Percentiles rank a stretch among this genome's conserved stretches.
Conservation (phyloP, 2,329 filamentous ascomycete genomes). For the Dichotomopilus funicola region DNA sequence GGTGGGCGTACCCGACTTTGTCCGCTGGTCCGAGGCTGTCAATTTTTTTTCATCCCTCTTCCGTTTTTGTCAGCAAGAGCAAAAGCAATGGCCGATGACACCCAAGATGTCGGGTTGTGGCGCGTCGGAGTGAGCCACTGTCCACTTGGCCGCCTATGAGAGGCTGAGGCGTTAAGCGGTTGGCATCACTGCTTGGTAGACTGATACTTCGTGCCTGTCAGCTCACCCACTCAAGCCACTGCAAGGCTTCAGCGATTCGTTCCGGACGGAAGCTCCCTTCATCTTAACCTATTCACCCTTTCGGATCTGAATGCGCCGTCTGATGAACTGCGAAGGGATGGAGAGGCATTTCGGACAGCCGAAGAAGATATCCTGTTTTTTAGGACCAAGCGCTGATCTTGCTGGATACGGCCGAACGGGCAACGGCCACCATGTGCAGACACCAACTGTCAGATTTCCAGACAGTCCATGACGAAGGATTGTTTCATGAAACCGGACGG, state of each 20-base stretch:
- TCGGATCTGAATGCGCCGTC: not conserved
- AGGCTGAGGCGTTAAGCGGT: slow-evolving; percentile 17
- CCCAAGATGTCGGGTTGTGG: slow-evolving; percentile 13
- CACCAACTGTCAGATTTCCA: not conserved
- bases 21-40: not conserved
- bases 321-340: not conserved
- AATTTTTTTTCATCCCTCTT: not conserved
- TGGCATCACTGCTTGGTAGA: not conserved
- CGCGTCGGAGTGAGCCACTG: slow-evolving; percentile 16
- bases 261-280: not conserved
- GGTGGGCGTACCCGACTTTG: too few species aligned
- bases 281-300: not conserved
- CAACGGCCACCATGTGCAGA: not conserved
- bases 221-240: not conserved
- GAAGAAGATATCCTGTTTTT: not conserved
- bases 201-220: not conserved
- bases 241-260: not conserved
- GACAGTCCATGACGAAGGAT: too few species aligned
- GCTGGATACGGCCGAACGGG: not conserved
- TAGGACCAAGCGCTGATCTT: not conserved
- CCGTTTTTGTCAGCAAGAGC: not conserved
- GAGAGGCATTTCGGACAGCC: too few species aligned
- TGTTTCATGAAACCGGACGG: too few species aligned
- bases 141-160: slow-evolving; percentile 28
- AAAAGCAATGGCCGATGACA: slow-evolving; percentile 1